phyloP scores from a whole-genome alignment of 164 flowering plant genomes.

The Umbellularia californica region DNA sequence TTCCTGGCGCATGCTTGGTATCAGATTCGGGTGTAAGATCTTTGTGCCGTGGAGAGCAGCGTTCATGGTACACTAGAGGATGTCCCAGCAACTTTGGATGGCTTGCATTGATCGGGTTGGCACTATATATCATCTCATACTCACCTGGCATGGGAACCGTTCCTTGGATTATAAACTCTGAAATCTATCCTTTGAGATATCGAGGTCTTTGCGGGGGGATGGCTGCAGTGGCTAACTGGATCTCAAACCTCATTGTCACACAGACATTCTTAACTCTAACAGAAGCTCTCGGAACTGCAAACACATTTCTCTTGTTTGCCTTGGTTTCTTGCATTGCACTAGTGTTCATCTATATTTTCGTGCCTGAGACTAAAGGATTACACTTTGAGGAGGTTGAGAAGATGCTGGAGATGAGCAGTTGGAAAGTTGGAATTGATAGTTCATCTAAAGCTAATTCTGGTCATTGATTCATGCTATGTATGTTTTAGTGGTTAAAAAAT shows the following conservation, averaged over 20 bases:
- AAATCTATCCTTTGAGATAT: constrained; percentile 77
- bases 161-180: constrained; percentile 91
- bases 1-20: constrained; percentile 70
- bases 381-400: constrained; percentile 57
- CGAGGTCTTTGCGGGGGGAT: constrained; percentile 84
- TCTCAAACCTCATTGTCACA: constrained; percentile 65
- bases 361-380: constrained; percentile 68
- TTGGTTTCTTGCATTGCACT: constrained; percentile 34
- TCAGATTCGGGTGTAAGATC: constrained; percentile 2
- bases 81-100: constrained; percentile 70
- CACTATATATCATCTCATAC: constrained; percentile 58
- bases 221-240: constrained; percentile 82
- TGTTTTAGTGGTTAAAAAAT: too few relatives aligned
- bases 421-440: constrained; percentile 1
- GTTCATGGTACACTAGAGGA: constrained; percentile 59
- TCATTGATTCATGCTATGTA: not conserved
- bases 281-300: constrained; percentile 54
- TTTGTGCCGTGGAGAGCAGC: constrained; percentile 30
- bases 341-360: constrained; percentile 33
- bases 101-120: constrained; percentile 55
- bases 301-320: constrained; percentile 71
- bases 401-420: constrained; percentile 43
- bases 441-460: not conserved
- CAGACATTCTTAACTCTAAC: constrained; percentile 56
- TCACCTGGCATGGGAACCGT: constrained; percentile 92